These are phyloP conservation scores for Lipomyces anomalus DNA, from an alignment of 805 yeast genomes.

Conservation along the genomic window DNA sequence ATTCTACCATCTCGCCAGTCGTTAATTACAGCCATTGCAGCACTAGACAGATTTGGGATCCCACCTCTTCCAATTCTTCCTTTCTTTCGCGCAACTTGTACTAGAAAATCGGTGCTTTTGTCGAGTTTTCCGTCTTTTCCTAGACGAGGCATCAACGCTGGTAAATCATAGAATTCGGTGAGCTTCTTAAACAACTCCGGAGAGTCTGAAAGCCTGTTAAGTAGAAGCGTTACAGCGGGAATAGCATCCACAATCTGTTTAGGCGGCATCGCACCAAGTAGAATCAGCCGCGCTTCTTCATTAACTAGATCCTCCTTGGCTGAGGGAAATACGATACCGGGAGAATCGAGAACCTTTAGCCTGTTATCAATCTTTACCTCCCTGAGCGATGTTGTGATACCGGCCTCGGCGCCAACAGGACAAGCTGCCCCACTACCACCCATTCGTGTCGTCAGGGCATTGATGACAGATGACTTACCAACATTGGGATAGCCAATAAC, in stretches of 20 bases:
- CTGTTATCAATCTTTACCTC: conserved; percentile 90
- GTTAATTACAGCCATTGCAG: conserved; percentile 73
- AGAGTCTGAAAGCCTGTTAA: conserved; percentile 69
- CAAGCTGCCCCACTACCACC: conserved; percentile 55
- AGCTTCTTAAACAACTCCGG: conserved; percentile 62
- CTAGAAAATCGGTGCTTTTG: conserved; percentile 77
- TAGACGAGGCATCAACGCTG: conserved; percentile 54
- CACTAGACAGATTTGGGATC: conserved; percentile 78
- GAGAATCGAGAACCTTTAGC: conserved; percentile 84
- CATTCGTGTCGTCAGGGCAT: conserved; percentile 75
- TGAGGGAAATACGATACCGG: conserved; percentile 92
- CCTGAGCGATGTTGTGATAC: conserved; percentile 87
- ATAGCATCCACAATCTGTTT: conserved; percentile 79
- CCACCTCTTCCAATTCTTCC: conserved; percentile 94
- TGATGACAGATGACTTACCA: conserved; percentile 83
- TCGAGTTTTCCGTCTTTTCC: conserved; percentile 57
- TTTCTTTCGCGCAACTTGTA: conserved; percentile 85
- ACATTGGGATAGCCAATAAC: conserved; percentile 97
- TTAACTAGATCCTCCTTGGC: conserved; percentile 33
- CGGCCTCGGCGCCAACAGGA: conserved; percentile 97
- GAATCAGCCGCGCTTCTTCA: conserved; percentile 81
- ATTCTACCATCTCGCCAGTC: conserved; percentile 98
- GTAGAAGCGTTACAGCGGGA: conserved; percentile 68
- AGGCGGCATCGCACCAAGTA: conserved; percentile 84
- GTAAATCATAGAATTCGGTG: conserved; percentile 66